Percentiles rank a stretch among this genome's conserved stretches.
These are phyloP conservation scores for Cercophora samala DNA, from an alignment of 495 filamentous ascomycete species.

Conservation along the genomic window DNA sequence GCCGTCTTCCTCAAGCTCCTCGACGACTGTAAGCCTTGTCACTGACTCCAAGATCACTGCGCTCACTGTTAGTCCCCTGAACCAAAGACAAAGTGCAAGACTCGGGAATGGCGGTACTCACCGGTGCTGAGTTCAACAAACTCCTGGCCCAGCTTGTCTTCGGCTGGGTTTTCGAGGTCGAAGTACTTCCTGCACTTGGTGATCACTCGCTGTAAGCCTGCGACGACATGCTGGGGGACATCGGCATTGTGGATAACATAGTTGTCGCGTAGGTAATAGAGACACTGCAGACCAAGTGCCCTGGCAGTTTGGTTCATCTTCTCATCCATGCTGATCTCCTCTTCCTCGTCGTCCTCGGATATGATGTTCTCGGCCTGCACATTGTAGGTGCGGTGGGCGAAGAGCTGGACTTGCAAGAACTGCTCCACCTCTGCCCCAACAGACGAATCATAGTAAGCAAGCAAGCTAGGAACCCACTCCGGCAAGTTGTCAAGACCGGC, in stretches of 20 bases:
- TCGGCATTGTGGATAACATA: constrained; percentile 39
- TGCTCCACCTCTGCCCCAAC: constrained; percentile 55
- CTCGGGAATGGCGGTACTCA: constrained; percentile 29
- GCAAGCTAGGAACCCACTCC: constrained; percentile 64
- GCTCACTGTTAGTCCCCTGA: constrained; percentile 19
- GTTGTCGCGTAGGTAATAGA: constrained; percentile 47
- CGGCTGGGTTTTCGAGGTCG: constrained; percentile 35
- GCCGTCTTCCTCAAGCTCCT: constrained; percentile 54
- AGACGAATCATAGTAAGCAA: constrained; percentile 57
- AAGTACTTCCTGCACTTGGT: constrained; percentile 43
- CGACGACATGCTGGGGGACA: constrained; percentile 42
- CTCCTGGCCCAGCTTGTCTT: constrained; percentile 33
- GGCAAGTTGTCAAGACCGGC: constrained; percentile 51
- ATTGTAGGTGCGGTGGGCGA: constrained; percentile 26
- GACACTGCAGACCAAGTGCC: constrained; percentile 43
- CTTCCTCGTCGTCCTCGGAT: constrained; percentile 26
- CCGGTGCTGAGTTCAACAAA: constrained; percentile 41
- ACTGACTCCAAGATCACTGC: constrained; percentile 44
- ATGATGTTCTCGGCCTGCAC: neutral
- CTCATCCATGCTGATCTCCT: constrained; percentile 23
- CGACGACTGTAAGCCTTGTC: constrained; percentile 44
- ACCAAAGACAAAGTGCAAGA: neutral
- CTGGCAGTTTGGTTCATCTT: constrained; percentile 35
- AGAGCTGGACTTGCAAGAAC: constrained; percentile 55
- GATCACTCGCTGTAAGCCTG: constrained; percentile 41